A percentile compares a stretch with the other conserved stretches of the same genome.
phyloP scores from a whole-genome alignment of 2,329 filamentous ascomycete species.

The Hypoxylon sp. region DNA sequence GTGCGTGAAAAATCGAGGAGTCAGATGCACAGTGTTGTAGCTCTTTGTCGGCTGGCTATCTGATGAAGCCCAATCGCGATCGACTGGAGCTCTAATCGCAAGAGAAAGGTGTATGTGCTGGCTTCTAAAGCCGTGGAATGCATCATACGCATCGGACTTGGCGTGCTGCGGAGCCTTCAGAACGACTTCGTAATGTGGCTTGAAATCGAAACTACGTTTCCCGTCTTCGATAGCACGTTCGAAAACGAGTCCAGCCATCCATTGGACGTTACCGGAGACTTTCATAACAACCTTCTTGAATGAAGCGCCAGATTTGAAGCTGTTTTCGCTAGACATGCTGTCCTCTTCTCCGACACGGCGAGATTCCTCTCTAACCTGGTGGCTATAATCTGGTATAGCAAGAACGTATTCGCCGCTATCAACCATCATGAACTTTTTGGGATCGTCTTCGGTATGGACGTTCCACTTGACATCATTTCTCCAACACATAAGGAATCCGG shows the following conservation, averaged over 20 bases:
- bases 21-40: slow-evolving; percentile 96
- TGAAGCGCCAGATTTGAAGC: slow-evolving; percentile 79
- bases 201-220: slow-evolving; percentile 87
- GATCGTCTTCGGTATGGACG: slow-evolving; percentile 87
- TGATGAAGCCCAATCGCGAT: slow-evolving; percentile 86
- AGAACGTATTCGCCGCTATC: slow-evolving; percentile 96
- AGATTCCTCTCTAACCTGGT: slow-evolving; percentile 80
- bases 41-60: slow-evolving; percentile 84
- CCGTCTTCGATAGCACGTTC: slow-evolving; percentile 84
- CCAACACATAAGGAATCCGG: slow-evolving; percentile 99
- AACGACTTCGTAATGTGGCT: slow-evolving; percentile 91
- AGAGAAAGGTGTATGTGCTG: slow-evolving; percentile 97
- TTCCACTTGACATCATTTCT: slow-evolving; percentile 92
- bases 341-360: slow-evolving; percentile 68
- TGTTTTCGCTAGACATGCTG: slow-evolving; percentile 74
- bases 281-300: slow-evolving; percentile 99
- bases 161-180: slow-evolving; percentile 85
- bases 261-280: slow-evolving; percentile 94
- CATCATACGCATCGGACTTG: slow-evolving; percentile 81
- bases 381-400: slow-evolving; percentile 92
- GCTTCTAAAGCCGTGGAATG: slow-evolving; percentile 96
- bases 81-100: slow-evolving; percentile 87
- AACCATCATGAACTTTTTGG: slow-evolving; percentile 93
- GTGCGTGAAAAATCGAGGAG: slow-evolving; percentile 96
- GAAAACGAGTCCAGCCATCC: slow-evolving; percentile 92